A percentile compares a stretch with the other conserved stretches of the same genome.
Conservation (phyloP, 1,284 basidiomycete species). For the Cryptococcus wingfieldii region DNA sequence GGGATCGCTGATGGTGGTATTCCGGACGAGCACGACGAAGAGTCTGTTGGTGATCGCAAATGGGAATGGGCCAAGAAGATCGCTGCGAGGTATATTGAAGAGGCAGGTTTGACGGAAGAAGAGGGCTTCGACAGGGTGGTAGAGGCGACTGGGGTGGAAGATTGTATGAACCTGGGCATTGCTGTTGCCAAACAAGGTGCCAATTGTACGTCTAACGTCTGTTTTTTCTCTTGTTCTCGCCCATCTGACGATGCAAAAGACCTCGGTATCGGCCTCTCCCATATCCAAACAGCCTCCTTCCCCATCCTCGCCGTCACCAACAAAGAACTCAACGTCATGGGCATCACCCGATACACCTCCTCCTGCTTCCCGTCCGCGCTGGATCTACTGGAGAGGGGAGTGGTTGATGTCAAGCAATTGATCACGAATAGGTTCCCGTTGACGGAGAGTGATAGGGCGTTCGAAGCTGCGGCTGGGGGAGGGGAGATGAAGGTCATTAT, state of each 20-base stretch:
- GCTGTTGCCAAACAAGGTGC: constrained; percentile 62
- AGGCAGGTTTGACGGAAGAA: constrained; percentile 31
- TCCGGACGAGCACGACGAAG: constrained; percentile 16
- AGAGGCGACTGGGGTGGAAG: constrained; percentile 59
- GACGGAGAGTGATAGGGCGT: constrained; percentile 50
- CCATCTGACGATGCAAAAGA: constrained; percentile 17
- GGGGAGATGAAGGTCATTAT: constrained; percentile 46
- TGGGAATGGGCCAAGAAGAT: constrained; percentile 38
- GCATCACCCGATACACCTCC: constrained; percentile 46
- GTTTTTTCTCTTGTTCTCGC: neutral
- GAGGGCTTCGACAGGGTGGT: constrained; percentile 59
- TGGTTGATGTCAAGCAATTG: constrained; percentile 56
- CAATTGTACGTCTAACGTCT: constrained; percentile 20
- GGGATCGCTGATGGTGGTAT: constrained; percentile 30
- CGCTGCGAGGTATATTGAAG: constrained; percentile 24
- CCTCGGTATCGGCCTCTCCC: constrained; percentile 42
- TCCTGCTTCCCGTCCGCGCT: constrained; percentile 52
- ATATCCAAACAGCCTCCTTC: constrained; percentile 42
- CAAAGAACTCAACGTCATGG: constrained; percentile 77
- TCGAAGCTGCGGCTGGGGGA: constrained; percentile 54
- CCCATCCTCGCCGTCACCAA: constrained; percentile 46
- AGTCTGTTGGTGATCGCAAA: constrained; percentile 35
- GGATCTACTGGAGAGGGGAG: constrained; percentile 53
- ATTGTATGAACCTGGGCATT: constrained; percentile 58
- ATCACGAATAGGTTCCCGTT: constrained; percentile 57